Conservation (phyloP, 306 rosid species). For the Inga leiocalycina region DNA sequence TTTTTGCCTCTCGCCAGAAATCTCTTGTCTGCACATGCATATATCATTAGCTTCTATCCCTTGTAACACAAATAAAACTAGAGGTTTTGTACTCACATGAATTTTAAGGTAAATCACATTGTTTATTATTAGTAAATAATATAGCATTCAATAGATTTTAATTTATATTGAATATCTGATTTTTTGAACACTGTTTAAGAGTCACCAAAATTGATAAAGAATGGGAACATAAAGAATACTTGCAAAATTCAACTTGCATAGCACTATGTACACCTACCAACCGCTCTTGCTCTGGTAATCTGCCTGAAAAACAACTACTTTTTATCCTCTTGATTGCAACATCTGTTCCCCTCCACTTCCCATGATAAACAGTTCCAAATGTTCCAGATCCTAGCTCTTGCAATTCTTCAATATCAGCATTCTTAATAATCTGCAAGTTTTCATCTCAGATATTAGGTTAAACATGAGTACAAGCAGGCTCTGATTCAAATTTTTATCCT, state of each 20-base stretch:
- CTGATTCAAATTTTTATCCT: constrained; percentile 25
- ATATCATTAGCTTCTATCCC: constrained; percentile 19
- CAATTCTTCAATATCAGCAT: constrained; percentile 80
- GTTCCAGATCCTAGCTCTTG: constrained; percentile 96
- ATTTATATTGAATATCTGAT: background rate
- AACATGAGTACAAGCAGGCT: constrained; percentile 13
- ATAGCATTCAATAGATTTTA: background rate
- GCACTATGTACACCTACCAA: constrained; percentile 59
- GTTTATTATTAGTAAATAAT: background rate
- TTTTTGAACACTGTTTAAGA: background rate
- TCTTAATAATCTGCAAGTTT: constrained; percentile 74
- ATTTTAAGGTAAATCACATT: background rate
- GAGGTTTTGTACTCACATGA: background rate
- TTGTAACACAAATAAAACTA: background rate
- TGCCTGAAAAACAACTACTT: constrained; percentile 87
- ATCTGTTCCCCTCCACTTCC: constrained; percentile 99
- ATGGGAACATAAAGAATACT: background rate
- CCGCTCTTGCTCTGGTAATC: constrained; percentile 88
- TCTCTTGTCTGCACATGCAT: constrained; percentile 67
- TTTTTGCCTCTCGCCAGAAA: constrained; percentile 96
- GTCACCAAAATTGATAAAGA: constrained; percentile 13
- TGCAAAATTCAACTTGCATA: constrained; percentile 20
- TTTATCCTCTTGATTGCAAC: constrained; percentile 94
- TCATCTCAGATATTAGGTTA: constrained; percentile 30
- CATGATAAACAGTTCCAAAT: constrained; percentile 94